Conservation (phyloP, 2,329 filamentous ascomycete genomes). For the Colletotrichum lentis region DNA sequence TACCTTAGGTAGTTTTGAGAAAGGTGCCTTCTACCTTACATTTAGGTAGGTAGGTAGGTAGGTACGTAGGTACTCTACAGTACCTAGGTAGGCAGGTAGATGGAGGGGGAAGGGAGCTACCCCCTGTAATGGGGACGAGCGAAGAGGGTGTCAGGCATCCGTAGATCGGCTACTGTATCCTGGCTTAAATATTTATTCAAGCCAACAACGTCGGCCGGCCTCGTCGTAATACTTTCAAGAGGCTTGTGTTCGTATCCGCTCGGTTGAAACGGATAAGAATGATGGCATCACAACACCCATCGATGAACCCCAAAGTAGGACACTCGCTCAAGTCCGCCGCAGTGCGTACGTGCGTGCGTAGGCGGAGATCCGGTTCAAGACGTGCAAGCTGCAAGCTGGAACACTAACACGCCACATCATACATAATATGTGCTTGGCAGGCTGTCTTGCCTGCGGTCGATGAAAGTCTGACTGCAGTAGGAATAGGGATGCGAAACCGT, state of each 20-base stretch:
- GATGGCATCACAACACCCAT: too few relatives aligned
- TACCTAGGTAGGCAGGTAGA: too few relatives aligned
- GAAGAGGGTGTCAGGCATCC: not conserved
- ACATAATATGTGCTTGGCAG: not conserved
- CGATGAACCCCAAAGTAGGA: not conserved
- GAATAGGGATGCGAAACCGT: constrained; percentile 57
- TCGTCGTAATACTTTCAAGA: not conserved
- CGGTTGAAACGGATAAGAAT: too few relatives aligned
- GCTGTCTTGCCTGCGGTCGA: not conserved
- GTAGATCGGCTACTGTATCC: too few relatives aligned
- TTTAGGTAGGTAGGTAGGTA: too few relatives aligned
- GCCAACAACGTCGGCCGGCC: not conserved
- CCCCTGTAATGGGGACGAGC: constrained; percentile 2
- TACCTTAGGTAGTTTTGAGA: too few relatives aligned
- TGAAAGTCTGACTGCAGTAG: constrained; percentile 65
- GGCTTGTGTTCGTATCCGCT: not conserved
- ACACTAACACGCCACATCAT: constrained; percentile 1
- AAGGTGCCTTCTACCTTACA: too few relatives aligned
- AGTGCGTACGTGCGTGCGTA: not conserved
- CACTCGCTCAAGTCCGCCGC: not conserved
- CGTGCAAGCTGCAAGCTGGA: constrained; percentile 4
- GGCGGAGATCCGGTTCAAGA: constrained; percentile 9
- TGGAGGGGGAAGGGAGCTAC: not conserved
- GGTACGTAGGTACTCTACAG: too few relatives aligned
- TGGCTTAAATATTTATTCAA: too few relatives aligned